Evolutionary conservation across 2,329 filamentous ascomycete genomes (phyloP).

Genomic region (Pestalotiopsis fici): DNA sequence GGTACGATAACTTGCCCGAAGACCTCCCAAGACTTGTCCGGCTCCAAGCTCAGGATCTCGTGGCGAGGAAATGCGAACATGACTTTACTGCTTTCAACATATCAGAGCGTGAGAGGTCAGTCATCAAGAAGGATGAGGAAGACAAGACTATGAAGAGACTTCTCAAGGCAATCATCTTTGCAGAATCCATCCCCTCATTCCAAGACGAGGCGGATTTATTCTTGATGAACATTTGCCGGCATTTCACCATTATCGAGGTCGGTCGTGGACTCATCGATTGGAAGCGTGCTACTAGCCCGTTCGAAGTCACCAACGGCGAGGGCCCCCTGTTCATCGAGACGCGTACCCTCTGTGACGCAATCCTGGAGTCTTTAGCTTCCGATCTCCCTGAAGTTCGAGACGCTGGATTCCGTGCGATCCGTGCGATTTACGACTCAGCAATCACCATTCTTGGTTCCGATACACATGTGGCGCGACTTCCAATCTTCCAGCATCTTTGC

Average conservation of each 20-base stretch:
- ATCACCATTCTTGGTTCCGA: slow-evolving; percentile 77
- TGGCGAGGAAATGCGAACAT: slow-evolving; percentile 70
- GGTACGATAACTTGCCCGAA: slow-evolving; percentile 83
- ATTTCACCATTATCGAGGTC: slow-evolving; percentile 89
- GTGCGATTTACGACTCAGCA: slow-evolving; percentile 76
- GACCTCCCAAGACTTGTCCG: slow-evolving; percentile 84
- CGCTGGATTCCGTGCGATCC: slow-evolving; percentile 76
- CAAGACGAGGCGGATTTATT: slow-evolving; percentile 75
- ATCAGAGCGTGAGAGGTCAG: slow-evolving; percentile 79
- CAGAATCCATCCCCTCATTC: slow-evolving; percentile 79
- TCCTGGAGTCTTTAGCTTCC: slow-evolving; percentile 87
- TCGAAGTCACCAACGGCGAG: slow-evolving; percentile 84
- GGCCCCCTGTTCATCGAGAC: slow-evolving; percentile 85
- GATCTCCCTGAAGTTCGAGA: slow-evolving; percentile 80
- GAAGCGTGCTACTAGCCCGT: slow-evolving; percentile 75
- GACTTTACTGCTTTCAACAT: slow-evolving; percentile 71
- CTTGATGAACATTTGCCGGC: slow-evolving; percentile 78
- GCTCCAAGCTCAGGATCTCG: slow-evolving; percentile 84
- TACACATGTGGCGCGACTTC: slow-evolving; percentile 71
- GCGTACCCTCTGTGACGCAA: slow-evolving; percentile 83
- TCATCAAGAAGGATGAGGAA: slow-evolving; percentile 83
- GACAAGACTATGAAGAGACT: slow-evolving; percentile 82
- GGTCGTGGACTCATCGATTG: slow-evolving; percentile 80
- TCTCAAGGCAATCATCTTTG: slow-evolving; percentile 85
- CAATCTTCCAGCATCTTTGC: slow-evolving; percentile 82